phyloP scores from a whole-genome alignment of 1,284 basidiomycete genomes.

The Ustilago hordei region DNA sequence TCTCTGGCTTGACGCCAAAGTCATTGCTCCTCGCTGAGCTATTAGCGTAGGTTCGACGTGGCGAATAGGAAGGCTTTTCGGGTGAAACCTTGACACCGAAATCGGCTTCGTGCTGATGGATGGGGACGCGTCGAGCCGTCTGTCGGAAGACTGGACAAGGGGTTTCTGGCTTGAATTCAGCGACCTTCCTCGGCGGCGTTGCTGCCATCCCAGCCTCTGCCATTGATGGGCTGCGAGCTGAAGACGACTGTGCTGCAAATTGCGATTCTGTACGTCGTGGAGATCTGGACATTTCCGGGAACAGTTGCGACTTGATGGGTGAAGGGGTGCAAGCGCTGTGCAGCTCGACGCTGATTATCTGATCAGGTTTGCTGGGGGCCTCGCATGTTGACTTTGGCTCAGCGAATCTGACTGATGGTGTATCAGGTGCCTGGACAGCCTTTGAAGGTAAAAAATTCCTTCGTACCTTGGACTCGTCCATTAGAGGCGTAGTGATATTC shows the following conservation, averaged over 20 bases:
- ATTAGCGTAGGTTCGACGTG: conserved; percentile 33
- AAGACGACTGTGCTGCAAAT: conserved; percentile 1
- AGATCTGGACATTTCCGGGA: background rate
- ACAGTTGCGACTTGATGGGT: background rate
- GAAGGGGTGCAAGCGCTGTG: conserved; percentile 11
- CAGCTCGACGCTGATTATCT: background rate
- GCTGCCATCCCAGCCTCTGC: background rate
- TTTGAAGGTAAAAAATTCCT: conserved; percentile 7
- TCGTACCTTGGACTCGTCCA: background rate
- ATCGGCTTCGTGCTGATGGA: conserved; percentile 50
- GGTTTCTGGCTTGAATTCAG: conserved; percentile 22
- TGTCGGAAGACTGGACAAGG: conserved; percentile 44
- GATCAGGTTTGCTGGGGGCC: conserved; percentile 8
- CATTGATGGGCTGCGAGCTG: background rate
- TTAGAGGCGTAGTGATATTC: background rate
- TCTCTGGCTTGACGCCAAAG: conserved; percentile 27
- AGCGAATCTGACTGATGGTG: conserved; percentile 29
- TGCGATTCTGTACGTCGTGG: background rate
- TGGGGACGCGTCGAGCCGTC: conserved; percentile 45
- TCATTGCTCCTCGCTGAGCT: conserved; percentile 37
- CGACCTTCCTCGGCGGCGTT: conserved; percentile 7
- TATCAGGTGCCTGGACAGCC: conserved; percentile 3
- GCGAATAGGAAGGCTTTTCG: conserved; percentile 36
- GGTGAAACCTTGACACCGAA: conserved; percentile 52
- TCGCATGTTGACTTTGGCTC: background rate